Conservation (phyloP, 2,329 filamentous ascomycete species). For the Colletotrichum melonis region DNA sequence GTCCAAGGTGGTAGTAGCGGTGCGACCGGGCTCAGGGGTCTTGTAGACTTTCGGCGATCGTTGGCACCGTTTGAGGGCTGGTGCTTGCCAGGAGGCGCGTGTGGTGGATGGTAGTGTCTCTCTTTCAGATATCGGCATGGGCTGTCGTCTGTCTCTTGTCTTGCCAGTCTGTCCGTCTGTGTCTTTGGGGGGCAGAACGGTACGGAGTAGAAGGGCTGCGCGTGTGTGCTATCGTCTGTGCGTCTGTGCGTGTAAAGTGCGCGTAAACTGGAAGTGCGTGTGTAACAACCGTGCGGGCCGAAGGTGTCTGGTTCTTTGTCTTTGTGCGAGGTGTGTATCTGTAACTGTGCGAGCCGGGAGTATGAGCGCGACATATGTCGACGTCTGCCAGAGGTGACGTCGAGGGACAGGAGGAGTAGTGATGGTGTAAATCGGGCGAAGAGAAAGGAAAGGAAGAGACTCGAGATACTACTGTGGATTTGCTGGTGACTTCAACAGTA, state of each 20-base stretch:
- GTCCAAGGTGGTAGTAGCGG: constrained; percentile 13
- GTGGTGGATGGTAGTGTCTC: constrained; percentile 1
- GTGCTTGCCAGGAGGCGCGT: constrained; percentile 30
- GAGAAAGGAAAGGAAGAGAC: background rate
- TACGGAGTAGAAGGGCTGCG: background rate
- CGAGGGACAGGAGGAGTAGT: background rate
- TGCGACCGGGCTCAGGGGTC: constrained; percentile 35
- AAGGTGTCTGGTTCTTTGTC: background rate
- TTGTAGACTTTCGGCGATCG: constrained; percentile 35
- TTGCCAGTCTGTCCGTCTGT: background rate
- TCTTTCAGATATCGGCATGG: background rate
- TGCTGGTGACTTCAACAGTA: background rate
- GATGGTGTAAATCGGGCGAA: background rate
- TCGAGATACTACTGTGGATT: background rate
- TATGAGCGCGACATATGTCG: background rate
- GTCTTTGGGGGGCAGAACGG: background rate
- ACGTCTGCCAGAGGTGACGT: background rate
- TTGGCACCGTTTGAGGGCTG: constrained; percentile 34
- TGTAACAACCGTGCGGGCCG: background rate
- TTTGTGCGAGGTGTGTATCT: background rate
- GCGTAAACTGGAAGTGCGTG: background rate
- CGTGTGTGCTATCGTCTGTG: background rate
- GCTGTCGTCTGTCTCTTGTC: background rate
- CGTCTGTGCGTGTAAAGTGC: background rate
- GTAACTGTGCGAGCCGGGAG: no score